Evolutionary conservation across 2,329 filamentous ascomycete genomes (phyloP), one percentile per base, ranked within the genome.

Genomic region (Dactylellina haptotyla): DNA sequence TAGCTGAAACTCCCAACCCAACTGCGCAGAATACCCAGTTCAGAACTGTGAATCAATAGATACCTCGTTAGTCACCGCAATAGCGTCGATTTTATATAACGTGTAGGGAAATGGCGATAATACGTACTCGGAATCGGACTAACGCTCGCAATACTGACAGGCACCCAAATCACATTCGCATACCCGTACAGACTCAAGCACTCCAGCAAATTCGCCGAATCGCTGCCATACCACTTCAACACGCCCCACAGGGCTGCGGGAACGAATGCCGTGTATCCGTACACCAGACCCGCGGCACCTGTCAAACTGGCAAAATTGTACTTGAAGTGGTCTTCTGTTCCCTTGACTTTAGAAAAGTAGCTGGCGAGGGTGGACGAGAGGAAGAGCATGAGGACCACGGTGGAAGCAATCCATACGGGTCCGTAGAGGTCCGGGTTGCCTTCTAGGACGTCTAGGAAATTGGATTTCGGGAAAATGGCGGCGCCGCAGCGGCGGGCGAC

Each of bases 341-440:
- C 59, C 12, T 61, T 56, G 45, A 86, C 87, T 23, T 85, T 85
- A 25, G 90, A 87, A 54, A 97, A 83, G 81, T 96, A 98, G 82
- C 95, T 90, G 80, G 90, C 96, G 76, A 99, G 97, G 0, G 95
- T 98, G 10, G 95, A 95, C 0, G 94, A 95, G 46, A 99, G 81
- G 82, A 99, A 99, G 30, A 99, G 83, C 72, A 99, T 98, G 75
- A 99, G 87, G 10, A 99, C 90, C 8, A 99, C 95, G 0, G 95
- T 98, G 0, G 95, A 98, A 8, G 95, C 95, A 82, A 99, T 98
- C 95, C 95, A 99, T 80, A 98, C 93, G 0, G 95, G 95, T 3
- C 77, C 76, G 84, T 99, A 99, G 32, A 99, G 84, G 80, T 99
- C 95, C 0, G 95, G 92, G 81, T 98, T 98, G 18, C 95, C 95